Conservation (phyloP, 352 stramenopile species). For the Hyaloperonospora arabidopsidis region DNA sequence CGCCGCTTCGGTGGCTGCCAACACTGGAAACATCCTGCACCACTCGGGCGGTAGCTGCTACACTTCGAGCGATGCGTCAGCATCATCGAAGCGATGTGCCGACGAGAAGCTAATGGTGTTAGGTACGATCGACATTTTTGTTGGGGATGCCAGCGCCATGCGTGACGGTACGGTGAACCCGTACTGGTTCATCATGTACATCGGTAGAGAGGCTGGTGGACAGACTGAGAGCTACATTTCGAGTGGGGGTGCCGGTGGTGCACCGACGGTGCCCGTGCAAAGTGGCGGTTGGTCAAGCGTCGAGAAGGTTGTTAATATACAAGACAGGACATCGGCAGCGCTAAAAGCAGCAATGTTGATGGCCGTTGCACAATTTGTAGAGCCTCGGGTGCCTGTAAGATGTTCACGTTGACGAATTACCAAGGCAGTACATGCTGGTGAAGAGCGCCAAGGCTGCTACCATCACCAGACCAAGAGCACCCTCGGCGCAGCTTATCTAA, state of each 20-base stretch:
- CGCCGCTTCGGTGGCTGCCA: slow-evolving; percentile 34
- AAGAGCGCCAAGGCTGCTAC: no score
- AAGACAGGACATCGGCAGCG: no score
- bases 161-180: slow-evolving; percentile 57
- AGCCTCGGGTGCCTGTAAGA: slow-evolving; percentile 18
- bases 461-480: no score
- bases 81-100: slow-evolving; percentile 42
- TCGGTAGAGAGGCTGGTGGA: slow-evolving; percentile 39
- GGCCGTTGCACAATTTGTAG: slow-evolving; percentile 31
- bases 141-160: slow-evolving; percentile 54
- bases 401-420: slow-evolving; percentile 39
- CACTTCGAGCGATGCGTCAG: slow-evolving; percentile 37
- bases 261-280: slow-evolving; percentile 9
- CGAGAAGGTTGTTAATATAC: no score
- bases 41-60: slow-evolving; percentile 74
- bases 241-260: slow-evolving; percentile 9
- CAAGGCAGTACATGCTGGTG: slow-evolving; percentile 40
- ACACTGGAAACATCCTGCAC: slow-evolving; percentile 28
- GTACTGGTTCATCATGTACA: slow-evolving; percentile 74
- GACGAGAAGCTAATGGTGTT: slow-evolving; percentile 54
- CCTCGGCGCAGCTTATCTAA: no score
- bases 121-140: slow-evolving; percentile 61
- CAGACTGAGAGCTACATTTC: slow-evolving; percentile 36
- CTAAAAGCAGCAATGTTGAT: slow-evolving; percentile 14
- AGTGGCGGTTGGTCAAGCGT: no score